Conservation (phyloP, 2,329 filamentous ascomycete genomes). For the Penicillium sclerotigenum region DNA sequence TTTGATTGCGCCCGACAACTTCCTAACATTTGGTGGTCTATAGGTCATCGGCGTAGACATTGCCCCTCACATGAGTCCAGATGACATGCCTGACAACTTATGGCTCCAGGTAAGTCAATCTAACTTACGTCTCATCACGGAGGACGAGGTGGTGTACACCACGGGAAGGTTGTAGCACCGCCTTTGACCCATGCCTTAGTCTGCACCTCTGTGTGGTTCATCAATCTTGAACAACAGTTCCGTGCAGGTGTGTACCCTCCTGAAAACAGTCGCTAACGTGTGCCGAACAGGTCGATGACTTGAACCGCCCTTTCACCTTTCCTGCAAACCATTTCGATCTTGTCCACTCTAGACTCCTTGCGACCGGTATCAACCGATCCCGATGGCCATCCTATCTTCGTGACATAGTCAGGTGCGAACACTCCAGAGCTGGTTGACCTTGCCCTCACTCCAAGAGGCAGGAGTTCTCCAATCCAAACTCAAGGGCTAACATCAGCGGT, state of each 20-base stretch:
- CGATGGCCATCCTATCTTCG: conserved; percentile 73
- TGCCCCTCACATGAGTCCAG: conserved; percentile 65
- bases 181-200: background rate
- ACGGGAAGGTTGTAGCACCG: background rate
- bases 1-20: background rate
- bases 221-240: background rate
- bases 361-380: conserved; percentile 63
- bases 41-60: conserved; percentile 71
- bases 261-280: conserved; percentile 18
- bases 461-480: background rate
- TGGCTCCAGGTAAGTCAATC: conserved; percentile 57
- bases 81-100: conserved; percentile 63
- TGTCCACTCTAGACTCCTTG: conserved; percentile 66
- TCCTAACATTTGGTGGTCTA: conserved; percentile 17
- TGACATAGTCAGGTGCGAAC: conserved; percentile 61
- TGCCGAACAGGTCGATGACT: conserved; percentile 57
- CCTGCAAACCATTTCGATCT: conserved; percentile 71
- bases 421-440: background rate
- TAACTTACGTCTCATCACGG: background rate
- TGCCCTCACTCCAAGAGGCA: background rate
- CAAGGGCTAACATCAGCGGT: conserved; percentile 10
- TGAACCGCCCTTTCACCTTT: conserved; percentile 69
- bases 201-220: background rate
- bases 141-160: background rate
- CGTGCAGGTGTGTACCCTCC: background rate